These are phyloP conservation scores for Herpotrichia juniperi DNA, from an alignment of 2,329 filamentous ascomycete genomes.

Conservation along the genomic window DNA sequence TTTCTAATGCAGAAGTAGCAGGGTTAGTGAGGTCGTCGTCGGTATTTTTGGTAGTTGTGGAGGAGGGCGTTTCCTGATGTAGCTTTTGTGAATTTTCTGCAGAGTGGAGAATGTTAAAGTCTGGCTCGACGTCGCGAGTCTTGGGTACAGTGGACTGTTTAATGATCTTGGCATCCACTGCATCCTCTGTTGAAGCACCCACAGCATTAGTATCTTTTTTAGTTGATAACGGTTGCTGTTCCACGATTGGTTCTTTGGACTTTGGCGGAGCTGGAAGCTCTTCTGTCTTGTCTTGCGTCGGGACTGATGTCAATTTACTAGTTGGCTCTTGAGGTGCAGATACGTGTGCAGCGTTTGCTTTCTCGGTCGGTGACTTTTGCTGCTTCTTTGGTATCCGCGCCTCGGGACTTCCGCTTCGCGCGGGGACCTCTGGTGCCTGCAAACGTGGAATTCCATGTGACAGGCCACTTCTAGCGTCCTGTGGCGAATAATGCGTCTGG, in stretches of 20 bases:
- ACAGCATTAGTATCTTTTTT: neutral
- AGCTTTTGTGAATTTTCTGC: too few species aligned
- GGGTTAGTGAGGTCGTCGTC: too few species aligned
- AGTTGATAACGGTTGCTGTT: neutral
- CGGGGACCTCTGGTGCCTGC: neutral
- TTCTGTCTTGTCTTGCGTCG: neutral
- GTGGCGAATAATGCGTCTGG: constrained; percentile 35
- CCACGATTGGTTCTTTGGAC: neutral
- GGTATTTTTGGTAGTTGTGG: too few species aligned
- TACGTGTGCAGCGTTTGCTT: constrained; percentile 3
- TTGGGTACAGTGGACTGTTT: neutral
- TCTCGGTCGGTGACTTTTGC: constrained; percentile 17
- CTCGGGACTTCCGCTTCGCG: constrained; percentile 17
- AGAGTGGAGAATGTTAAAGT: too few species aligned
- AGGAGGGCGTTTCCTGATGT: too few species aligned
- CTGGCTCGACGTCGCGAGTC: neutral
- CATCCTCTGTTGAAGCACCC: neutral
- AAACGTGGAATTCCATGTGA: neutral
- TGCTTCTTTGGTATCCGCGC: constrained; percentile 22
- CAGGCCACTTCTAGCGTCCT: constrained; percentile 44
- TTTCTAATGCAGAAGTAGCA: too few species aligned
- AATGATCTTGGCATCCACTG: neutral
- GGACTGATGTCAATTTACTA: neutral
- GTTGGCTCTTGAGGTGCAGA: neutral
- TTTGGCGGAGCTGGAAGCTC: neutral